Conservation (phyloP, 1,284 basidiomycete genomes). For the Serendipita sp. region DNA sequence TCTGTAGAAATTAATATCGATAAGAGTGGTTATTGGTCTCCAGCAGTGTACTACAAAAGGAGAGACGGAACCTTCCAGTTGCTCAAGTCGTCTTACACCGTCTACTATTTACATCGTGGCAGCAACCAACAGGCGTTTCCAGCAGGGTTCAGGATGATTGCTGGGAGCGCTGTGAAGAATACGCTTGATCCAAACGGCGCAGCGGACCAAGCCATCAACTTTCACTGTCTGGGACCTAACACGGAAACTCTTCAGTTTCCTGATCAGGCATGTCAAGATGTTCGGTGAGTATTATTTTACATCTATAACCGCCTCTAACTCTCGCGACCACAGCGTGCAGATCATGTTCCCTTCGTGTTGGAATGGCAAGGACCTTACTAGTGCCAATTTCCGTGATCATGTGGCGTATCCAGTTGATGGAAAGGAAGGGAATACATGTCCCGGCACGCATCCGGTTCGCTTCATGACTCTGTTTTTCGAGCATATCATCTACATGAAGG, state of each 20-base stretch:
- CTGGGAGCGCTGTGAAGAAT: not conserved
- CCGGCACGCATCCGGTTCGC: not conserved
- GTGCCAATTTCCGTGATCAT: not conserved
- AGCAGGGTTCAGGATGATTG: not conserved
- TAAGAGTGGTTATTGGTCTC: not conserved
- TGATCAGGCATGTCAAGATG: not conserved
- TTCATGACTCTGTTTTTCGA: not conserved
- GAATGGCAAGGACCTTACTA: not conserved
- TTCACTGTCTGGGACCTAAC: not conserved
- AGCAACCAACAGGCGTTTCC: not conserved
- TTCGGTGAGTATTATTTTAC: not conserved
- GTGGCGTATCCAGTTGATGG: not conserved
- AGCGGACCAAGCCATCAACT: not conserved
- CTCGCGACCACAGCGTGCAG: not conserved
- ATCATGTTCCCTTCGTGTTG: conserved; percentile 3
- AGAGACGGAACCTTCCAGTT: not conserved
- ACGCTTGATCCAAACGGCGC: not conserved
- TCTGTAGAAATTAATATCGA: not conserved
- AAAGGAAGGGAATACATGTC: not conserved
- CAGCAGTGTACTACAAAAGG: not conserved
- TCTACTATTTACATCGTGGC: conserved; percentile 4
- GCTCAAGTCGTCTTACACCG: not conserved
- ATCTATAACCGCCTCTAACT: not conserved
- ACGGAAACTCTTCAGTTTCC: not conserved
- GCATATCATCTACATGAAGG: conserved; percentile 5